Conservation (phyloP, 129 eudicot species). For the Cynara cardunculus region DNA sequence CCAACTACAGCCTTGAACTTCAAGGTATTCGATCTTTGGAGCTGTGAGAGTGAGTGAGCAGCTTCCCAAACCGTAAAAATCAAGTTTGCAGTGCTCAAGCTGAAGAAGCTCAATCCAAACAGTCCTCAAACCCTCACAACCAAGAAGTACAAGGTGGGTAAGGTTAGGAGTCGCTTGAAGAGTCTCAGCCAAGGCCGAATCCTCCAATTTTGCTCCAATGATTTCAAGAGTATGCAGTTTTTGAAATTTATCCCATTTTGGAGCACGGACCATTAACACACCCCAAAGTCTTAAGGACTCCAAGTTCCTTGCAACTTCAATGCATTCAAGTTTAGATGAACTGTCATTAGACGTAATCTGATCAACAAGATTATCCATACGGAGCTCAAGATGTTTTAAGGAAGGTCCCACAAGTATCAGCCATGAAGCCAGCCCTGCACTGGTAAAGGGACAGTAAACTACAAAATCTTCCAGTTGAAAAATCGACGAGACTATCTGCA, state of each 20-base stretch:
- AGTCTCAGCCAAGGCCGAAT: constrained; percentile 54
- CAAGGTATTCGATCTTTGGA: constrained; percentile 66
- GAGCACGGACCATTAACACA: constrained; percentile 59
- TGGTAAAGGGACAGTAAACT: constrained; percentile 83
- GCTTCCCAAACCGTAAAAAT: constrained; percentile 61
- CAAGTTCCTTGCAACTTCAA: constrained; percentile 53
- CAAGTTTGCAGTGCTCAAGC: constrained; percentile 72
- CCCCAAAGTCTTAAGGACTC: constrained; percentile 88
- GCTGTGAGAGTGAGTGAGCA: constrained; percentile 55
- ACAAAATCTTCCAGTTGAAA: constrained; percentile 62
- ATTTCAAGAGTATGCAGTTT: constrained; percentile 69
- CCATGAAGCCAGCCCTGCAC: constrained; percentile 70
- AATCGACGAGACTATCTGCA: constrained; percentile 47
- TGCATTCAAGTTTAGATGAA: constrained; percentile 69
- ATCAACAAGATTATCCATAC: constrained; percentile 68
- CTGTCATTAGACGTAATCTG: constrained; percentile 17
- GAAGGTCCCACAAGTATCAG: constrained; percentile 39
- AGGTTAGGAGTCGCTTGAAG: constrained; percentile 69
- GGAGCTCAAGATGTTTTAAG: constrained; percentile 69
- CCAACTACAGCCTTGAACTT: constrained; percentile 89
- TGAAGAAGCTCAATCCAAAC: constrained; percentile 54
- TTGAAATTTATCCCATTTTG: constrained; percentile 69
- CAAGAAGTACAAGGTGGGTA: constrained; percentile 64
- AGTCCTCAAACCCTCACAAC: constrained; percentile 74
- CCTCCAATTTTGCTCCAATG: constrained; percentile 77